phyloP scores from a whole-genome alignment of 495 filamentous ascomycete species.

The Parmelia sp. region DNA sequence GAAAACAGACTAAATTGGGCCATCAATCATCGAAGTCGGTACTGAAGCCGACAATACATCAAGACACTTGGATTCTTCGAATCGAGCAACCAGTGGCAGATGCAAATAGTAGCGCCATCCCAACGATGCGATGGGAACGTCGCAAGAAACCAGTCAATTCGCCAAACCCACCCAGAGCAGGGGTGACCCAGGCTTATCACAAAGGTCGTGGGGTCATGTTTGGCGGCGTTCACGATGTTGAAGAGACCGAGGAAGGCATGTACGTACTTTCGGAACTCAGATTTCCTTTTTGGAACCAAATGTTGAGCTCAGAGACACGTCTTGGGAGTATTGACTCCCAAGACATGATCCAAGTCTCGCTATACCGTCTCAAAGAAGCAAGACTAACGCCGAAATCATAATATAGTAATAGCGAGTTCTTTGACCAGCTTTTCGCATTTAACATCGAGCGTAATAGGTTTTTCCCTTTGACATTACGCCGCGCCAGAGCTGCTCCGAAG shows the following conservation, averaged over 20 bases:
- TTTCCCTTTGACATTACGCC: conserved; percentile 72
- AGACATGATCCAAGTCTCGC: no score
- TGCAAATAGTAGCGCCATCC: conserved; percentile 47
- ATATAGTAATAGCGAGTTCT: conserved; percentile 94
- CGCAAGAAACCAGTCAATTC: conserved; percentile 87
- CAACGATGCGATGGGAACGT: conserved; percentile 80
- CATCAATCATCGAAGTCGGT: conserved; percentile 54
- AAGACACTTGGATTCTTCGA: conserved; percentile 89
- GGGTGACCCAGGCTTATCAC: conserved; percentile 85
- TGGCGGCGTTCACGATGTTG: conserved; percentile 90
- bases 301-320: no score
- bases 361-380: no score
- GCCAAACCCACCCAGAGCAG: conserved; percentile 76
- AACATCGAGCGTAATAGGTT: conserved; percentile 91
- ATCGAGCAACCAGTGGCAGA: conserved; percentile 66
- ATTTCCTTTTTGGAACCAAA: no score
- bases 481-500: conserved; percentile 55
- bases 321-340: no score
- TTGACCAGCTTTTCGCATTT: conserved; percentile 82
- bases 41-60: conserved; percentile 80
- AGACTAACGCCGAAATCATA: no score
- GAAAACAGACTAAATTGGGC: conserved; percentile 58
- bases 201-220: conserved; percentile 90
- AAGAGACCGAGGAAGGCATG: conserved; percentile 92
- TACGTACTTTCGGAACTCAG: no score